Base-by-base conservation (phyloP, 148 eudicot genomes). In the Amaranthus palmeri region DNA sequence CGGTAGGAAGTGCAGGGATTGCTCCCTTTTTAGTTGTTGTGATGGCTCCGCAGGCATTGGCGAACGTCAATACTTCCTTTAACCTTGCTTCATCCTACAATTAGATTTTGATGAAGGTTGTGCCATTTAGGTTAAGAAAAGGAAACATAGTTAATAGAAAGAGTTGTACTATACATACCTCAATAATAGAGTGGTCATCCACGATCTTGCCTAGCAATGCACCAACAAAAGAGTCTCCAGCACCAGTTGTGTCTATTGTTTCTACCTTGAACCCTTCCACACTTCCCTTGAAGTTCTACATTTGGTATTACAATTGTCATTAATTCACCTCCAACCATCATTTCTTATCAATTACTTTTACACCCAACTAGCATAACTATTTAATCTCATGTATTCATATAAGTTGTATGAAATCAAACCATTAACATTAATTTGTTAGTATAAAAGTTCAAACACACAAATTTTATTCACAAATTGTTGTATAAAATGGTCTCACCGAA, bases 171-270 rank as follows among this genome's bases (percentile, higher is more conserved):
- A 25, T 25, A 25, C 36, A 25, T 60, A 88, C 97, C 89, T 89
- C 81, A 3, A 90, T 74, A 25, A 92, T 68, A 15, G 82, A 66
- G 8, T 77, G 90, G 65, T 92, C 91, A 36, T 86, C 86, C 2
- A 92, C 97, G 15, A 92, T 74, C 84, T 86, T 92, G 78, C 78
- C 71, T 1, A 92, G 79, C 45, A 92, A 82, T 12, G 96, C 91
- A 47, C 97, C 97, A 14, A 89, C 88, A 17, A 89, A 92, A 9
- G 97, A 82, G 71, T 92, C 97, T 25, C 97, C 97, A 6, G 97
- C 97, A 61, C 97, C 96, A 0, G 97, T 92, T 54, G 97, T 90
- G 69, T 92, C 97, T 13, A 92, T 86, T 4, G 91, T 65, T 3
- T 81, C 76, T 25, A 92, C 96, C 56, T 54, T 83, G 79, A 88